phyloP scores from a whole-genome alignment of 129 eudicot genomes.

The Apium graveolens region DNA sequence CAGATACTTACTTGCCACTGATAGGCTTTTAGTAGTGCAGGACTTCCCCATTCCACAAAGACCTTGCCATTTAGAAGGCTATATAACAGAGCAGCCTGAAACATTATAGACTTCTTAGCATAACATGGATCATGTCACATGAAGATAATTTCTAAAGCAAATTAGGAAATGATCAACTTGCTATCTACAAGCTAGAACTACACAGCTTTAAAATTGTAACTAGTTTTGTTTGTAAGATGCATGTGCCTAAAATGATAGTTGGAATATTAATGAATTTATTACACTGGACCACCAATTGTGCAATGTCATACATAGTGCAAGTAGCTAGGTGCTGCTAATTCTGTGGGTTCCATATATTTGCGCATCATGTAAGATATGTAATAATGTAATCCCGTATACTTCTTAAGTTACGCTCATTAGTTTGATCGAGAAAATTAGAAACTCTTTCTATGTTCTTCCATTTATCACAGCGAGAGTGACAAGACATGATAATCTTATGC shows the following conservation, averaged over 20 bases:
- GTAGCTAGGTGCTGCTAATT: background rate
- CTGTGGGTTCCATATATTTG: background rate
- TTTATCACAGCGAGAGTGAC: background rate
- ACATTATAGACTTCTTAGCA: background rate
- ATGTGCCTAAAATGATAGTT: too few species aligned
- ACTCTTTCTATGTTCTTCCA: background rate
- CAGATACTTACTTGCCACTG: constrained; percentile 65
- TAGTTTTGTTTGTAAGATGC: too few species aligned
- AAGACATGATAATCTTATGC: background rate
- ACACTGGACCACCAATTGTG: background rate
- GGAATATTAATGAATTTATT: too few species aligned
- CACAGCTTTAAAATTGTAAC: too few species aligned
- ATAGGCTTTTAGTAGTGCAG: constrained; percentile 83
- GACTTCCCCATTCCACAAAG: constrained; percentile 76
- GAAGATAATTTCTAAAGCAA: background rate
- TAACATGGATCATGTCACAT: background rate
- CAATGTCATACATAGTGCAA: background rate
- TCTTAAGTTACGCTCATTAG: background rate
- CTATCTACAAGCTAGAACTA: too few species aligned
- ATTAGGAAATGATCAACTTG: background rate
- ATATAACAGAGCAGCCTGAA: constrained; percentile 57
- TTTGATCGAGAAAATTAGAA: background rate
- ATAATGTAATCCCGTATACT: background rate
- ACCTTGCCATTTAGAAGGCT: constrained; percentile 80
- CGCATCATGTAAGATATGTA: background rate